Evolutionary conservation across 371 early-diverging fungal genomes (phyloP), one percentile per base, ranked within the genome.

Genomic region (Circinella minor): DNA sequence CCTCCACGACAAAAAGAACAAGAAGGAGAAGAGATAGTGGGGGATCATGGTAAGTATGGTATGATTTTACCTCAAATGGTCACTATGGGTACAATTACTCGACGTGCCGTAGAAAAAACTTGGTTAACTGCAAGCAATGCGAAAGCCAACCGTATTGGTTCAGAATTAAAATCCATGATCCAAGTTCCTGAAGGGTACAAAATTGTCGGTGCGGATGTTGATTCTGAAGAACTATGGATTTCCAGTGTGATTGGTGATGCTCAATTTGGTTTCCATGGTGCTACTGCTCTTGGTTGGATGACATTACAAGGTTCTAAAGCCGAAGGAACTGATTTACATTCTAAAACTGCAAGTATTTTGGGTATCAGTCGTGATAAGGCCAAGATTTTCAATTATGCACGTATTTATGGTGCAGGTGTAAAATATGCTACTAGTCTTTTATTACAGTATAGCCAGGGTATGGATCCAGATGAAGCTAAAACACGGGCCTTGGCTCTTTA

Each of bases 81-180:
- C 36, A 88, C 93, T 3, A 98, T 98, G 97, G 99, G 99, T 10
- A 98, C 99, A 0, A 86, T 98, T n/a, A 99, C 99, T 0, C 88
- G 99, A 3, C 90, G 99, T 7, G 95, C 94, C 0, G 96, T 97
- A 3, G 99, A 99, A 77, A 83, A 86, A 38, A 96, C 96, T 6
- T 99, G 99, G 99, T 84, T 97, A 85, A 97, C 98, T 1, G 99
- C 98, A 9, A 89, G 95, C 62, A 99, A 98, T 69, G 96, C 97
- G 0, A 96, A 96, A 71, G 75, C 79, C 68, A 94, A 92, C 72
- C 89, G 95, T 3, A 91, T 99, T 51, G 99, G 99, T 5, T 96
- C 96, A 0, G 99, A 99, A 69, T 85, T 99, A 51, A 99, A 99
- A 75, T 86, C 95, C 1, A 88, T 92, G 84, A 85, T 99, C 8